phyloP scores from a whole-genome alignment of 1,284 basidiomycete genomes.

The Earliella scabrosa region DNA sequence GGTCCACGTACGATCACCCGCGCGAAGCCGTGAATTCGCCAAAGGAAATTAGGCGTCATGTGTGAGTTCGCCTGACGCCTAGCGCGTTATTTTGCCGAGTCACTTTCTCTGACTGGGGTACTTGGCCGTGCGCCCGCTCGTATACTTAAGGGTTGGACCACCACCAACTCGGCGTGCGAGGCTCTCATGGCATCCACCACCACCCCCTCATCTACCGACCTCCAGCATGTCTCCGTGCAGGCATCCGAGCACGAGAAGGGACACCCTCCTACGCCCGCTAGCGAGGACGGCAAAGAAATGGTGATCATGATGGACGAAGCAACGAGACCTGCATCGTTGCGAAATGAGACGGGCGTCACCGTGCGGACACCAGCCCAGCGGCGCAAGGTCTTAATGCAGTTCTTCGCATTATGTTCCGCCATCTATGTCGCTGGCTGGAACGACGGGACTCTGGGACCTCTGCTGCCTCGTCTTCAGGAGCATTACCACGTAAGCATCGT shows the following conservation, averaged over 20 bases:
- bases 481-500: conserved; percentile 48
- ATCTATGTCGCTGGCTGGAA: conserved; percentile 62
- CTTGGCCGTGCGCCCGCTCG: background rate
- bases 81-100: background rate
- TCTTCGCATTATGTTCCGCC: conserved; percentile 43
- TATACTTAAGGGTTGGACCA: too few relatives aligned
- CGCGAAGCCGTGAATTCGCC: too few relatives aligned
- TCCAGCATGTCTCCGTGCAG: too few relatives aligned
- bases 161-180: too few relatives aligned
- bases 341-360: background rate
- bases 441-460: conserved; percentile 62
- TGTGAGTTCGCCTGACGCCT: too few relatives aligned
- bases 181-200: background rate
- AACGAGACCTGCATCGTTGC: background rate
- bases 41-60: too few relatives aligned
- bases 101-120: background rate
- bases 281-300: background rate
- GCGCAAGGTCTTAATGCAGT: conserved; percentile 37
- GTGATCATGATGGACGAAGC: background rate
- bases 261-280: too few relatives aligned
- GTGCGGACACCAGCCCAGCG: conserved; percentile 17
- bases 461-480: conserved; percentile 59
- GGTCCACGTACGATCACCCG: too few relatives aligned
- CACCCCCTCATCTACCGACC: too few relatives aligned
- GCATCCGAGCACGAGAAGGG: too few relatives aligned